Percentiles rank a stretch among this genome's conserved stretches.
These are phyloP conservation scores for Nakaseomyces kungkrabaensis DNA, from an alignment of 1,139 yeast genomes.

Conservation along the genomic window DNA sequence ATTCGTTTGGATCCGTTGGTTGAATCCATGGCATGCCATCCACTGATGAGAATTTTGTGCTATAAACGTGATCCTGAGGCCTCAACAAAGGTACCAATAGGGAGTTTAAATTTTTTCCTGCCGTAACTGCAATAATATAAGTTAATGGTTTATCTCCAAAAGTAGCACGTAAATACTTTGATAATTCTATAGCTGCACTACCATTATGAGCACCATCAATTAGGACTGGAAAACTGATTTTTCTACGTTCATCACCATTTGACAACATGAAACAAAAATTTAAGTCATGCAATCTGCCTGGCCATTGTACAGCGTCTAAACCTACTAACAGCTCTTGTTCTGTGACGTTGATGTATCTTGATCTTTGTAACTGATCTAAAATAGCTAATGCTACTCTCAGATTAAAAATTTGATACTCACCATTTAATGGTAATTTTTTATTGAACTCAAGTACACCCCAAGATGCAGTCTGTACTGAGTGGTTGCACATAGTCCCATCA, in stretches of 20 bases:
- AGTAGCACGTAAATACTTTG: conserved; percentile 32
- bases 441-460: conserved; percentile 20
- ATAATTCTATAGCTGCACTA: conserved; percentile 66
- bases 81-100: conserved; percentile 44
- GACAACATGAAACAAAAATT: conserved; percentile 14
- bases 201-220: conserved; percentile 93
- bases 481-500: conserved; percentile 14
- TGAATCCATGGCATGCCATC: conserved; percentile 92
- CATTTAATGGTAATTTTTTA: conserved; percentile 42
- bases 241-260: background rate
- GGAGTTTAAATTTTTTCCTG: conserved; percentile 52
- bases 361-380: conserved; percentile 31
- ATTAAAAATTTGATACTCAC: conserved; percentile 64
- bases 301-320: conserved; percentile 44
- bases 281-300: conserved; percentile 50
- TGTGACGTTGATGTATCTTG: conserved; percentile 19
- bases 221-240: conserved; percentile 33
- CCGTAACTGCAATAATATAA: conserved; percentile 65
- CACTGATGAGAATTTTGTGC: conserved; percentile 56
- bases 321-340: conserved; percentile 39
- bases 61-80: conserved; percentile 45
- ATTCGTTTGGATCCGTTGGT: conserved; percentile 35
- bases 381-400: conserved; percentile 59
- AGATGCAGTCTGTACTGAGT: conserved; percentile 28
- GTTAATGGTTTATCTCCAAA: conserved; percentile 35